Percentiles rank a stretch among this genome's conserved stretches.
phyloP scores from a whole-genome alignment of 2,329 filamentous ascomycete species.

The Alternaria arbusti region DNA sequence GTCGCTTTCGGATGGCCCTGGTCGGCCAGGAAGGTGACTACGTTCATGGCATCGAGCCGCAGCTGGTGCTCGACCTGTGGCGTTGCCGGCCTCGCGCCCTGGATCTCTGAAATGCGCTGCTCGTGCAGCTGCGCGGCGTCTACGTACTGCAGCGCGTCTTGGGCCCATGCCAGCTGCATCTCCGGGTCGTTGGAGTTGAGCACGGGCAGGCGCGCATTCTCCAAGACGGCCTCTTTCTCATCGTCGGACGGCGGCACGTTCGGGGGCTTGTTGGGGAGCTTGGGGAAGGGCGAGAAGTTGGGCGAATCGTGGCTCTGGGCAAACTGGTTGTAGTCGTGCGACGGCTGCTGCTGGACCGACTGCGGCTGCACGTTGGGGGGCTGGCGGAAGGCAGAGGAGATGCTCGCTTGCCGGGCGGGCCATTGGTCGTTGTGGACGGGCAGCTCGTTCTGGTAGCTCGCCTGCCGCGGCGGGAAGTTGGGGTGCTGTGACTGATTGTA shows the following conservation, averaged over 20 bases:
- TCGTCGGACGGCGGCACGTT: constrained; percentile 94
- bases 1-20: constrained; percentile 93
- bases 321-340: constrained; percentile 50
- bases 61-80: constrained; percentile 89
- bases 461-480: constrained; percentile 39
- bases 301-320: constrained; percentile 62
- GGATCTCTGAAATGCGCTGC: constrained; percentile 66
- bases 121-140: constrained; percentile 82
- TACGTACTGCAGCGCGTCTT: constrained; percentile 87
- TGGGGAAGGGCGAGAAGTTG: constrained; percentile 90
- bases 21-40: constrained; percentile 86
- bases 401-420: constrained; percentile 43
- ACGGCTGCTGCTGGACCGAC: constrained; percentile 31
- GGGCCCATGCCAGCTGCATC: constrained; percentile 96
- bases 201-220: constrained; percentile 81
- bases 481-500: constrained; percentile 34
- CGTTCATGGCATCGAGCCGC: constrained; percentile 85
- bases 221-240: constrained; percentile 88
- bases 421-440: constrained; percentile 31
- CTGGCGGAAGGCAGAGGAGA: constrained; percentile 46
- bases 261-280: constrained; percentile 76
- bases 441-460: constrained; percentile 39
- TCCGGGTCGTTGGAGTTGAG: constrained; percentile 93
- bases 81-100: constrained; percentile 72
- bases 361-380: constrained; percentile 45